Evolutionary conservation across 495 filamentous ascomycete genomes (phyloP).

Genomic region (Neurospora discreta): DNA sequence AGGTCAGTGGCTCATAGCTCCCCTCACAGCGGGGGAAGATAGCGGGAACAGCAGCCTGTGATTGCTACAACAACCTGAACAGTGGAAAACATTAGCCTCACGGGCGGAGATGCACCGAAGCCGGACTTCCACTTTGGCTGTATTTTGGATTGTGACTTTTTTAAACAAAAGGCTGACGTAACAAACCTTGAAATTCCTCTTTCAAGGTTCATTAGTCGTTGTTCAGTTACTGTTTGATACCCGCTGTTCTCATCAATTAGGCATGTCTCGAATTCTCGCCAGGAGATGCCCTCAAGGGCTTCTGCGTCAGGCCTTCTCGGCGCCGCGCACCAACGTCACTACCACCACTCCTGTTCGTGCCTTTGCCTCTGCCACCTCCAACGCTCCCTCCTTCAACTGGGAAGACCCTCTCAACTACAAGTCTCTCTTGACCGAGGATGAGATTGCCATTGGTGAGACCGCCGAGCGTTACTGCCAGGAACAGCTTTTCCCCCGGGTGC

Average conservation of each 20-base stretch:
- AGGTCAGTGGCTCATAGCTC: not conserved
- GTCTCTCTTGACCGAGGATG: conserved; percentile 74
- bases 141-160: not conserved
- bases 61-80: not conserved
- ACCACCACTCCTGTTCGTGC: not conserved
- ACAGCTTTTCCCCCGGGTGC: conserved; percentile 67
- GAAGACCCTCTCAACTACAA: conserved; percentile 72
- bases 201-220: no score
- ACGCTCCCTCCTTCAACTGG: conserved; percentile 62
- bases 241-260: not conserved
- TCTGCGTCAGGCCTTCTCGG: conserved; percentile 1
- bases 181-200: no score
- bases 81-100: not conserved
- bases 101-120: not conserved
- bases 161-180: not conserved
- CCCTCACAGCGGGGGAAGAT: not conserved
- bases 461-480: conserved; percentile 92
- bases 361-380: conserved; percentile 15
- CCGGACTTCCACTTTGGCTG: not conserved
- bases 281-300: conserved; percentile 6
- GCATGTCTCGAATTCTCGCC: not conserved
- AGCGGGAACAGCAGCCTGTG: not conserved
- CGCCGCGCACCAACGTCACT: not conserved
- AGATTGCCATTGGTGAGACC: conserved; percentile 78
- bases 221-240: not conserved